Evolutionary conservation across 371 early-diverging fungal species (phyloP).

Genomic region (Nematocida sp.): DNA sequence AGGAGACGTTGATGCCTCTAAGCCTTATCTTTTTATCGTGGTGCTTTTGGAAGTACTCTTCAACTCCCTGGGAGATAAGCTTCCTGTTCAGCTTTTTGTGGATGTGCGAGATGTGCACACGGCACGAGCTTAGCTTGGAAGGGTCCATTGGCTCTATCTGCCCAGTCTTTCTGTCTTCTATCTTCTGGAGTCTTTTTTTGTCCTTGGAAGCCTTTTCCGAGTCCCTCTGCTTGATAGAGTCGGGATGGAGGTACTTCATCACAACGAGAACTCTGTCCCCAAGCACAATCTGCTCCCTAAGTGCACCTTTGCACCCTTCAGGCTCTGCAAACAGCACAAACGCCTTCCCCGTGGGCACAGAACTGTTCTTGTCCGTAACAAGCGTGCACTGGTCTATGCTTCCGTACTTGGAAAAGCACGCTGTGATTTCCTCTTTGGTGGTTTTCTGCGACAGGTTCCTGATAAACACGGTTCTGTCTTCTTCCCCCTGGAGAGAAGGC

Average conservation of each 20-base stretch:
- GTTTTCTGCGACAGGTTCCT: constrained; percentile 58
- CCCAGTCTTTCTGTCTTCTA: constrained; percentile 33
- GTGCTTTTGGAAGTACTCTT: constrained; percentile 39
- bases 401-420: constrained; percentile 54
- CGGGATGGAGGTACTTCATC: constrained; percentile 48
- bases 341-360: constrained; percentile 59
- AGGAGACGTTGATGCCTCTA: constrained; percentile 48
- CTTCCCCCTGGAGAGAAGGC: constrained; percentile 33
- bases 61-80: constrained; percentile 48
- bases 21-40: constrained; percentile 49
- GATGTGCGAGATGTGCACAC: constrained; percentile 58
- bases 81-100: constrained; percentile 54
- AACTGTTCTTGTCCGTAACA: constrained; percentile 53
- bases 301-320: constrained; percentile 21
- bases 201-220: constrained; percentile 44
- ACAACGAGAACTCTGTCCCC: constrained; percentile 55
- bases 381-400: constrained; percentile 54
- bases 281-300: constrained; percentile 47
- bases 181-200: constrained; percentile 19
- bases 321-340: constrained; percentile 54
- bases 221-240: constrained; percentile 55
- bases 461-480: constrained; percentile 51
- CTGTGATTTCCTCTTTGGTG: constrained; percentile 53
- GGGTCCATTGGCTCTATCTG: constrained; percentile 22
- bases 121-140: constrained; percentile 21